Evolutionary conservation across 1,284 basidiomycete species (phyloP), one percentile per base, ranked within the genome.

Genomic region (Fistulina hepatica): DNA sequence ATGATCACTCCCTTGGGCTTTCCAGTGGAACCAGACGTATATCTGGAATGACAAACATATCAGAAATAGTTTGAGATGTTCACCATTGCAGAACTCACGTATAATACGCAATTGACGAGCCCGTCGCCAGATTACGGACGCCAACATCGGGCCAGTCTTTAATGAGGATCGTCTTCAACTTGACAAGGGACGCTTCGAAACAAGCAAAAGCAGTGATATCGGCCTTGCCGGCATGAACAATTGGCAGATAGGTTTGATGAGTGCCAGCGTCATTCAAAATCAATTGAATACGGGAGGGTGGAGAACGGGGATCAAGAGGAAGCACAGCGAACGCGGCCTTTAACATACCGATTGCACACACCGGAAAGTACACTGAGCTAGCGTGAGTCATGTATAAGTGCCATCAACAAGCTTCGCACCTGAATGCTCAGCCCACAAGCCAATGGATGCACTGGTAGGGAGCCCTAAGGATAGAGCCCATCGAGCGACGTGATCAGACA

Each of bases 1-100:
- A 31, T 31, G 15, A 31, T 31, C 13, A 31, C 15, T 19, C 28
- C 28, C 19, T 31, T 31, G 13, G 28, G 28, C 28, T 15, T 31
- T 11, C 28, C 28, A 13, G 28, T 31, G 9, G 28, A 31, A 16
- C 28, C 28, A 9, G 28, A 31, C 28, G 28, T 31, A 16, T 31
- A 31, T 13, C 28, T 31, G n/a, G 9, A n/a, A 25, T n/a, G 24
- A 25, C 9, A n/a, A 25, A 25, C 9, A 25, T 9, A 25, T 25
- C 24, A 25, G 24, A 25, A 25, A 25, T 9, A 25, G 24, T n/a
- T 9, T n/a, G n/a, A 25, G n/a, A 9, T 25, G n/a, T 9, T 25
- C 9, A 25, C n/a, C 24, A 25, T 9, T 9, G 9, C 9, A 9
- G 24, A 25, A 25, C n/a, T 11, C 19, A 31, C 28, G 15, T 16